Conservation (phyloP, 768 basidiomycete species). For the Tephrocybe sp. region DNA sequence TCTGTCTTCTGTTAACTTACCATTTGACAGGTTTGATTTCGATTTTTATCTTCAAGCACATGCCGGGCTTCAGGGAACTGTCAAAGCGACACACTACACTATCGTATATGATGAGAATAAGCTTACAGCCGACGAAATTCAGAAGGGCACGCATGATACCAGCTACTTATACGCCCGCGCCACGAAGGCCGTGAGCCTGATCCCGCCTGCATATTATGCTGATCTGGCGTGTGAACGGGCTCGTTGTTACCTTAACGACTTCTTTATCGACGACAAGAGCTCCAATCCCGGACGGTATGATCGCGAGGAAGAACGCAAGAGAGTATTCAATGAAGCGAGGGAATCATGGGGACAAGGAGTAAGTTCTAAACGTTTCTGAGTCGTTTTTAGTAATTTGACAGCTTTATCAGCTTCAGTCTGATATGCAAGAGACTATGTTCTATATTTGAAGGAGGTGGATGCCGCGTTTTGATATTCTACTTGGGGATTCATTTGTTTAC, state of each 20-base stretch:
- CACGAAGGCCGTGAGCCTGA: slow-evolving; percentile 78
- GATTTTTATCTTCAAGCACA: slow-evolving; percentile 76
- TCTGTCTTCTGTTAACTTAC: slow-evolving; percentile 7
- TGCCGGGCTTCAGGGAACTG: slow-evolving; percentile 67
- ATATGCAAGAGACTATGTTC: slow-evolving; percentile 68
- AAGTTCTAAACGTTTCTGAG: slow-evolving; percentile 18
- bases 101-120: slow-evolving; percentile 76
- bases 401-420: slow-evolving; percentile 41
- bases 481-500: too few species aligned
- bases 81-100: slow-evolving; percentile 74
- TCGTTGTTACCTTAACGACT: slow-evolving; percentile 71
- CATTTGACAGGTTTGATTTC: slow-evolving; percentile 50
- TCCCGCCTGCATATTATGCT: slow-evolving; percentile 80
- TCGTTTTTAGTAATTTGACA: background rate
- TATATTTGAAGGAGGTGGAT: slow-evolving; percentile 48
- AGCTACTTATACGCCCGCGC: slow-evolving; percentile 81
- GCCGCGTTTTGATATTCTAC: too few species aligned
- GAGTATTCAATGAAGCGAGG: slow-evolving; percentile 43
- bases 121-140: slow-evolving; percentile 68
- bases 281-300: slow-evolving; percentile 31
- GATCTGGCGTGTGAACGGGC: slow-evolving; percentile 83
- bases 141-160: slow-evolving; percentile 65
- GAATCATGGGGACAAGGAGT: slow-evolving; percentile 54
- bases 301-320: slow-evolving; percentile 34
- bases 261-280: slow-evolving; percentile 54